Percentiles rank a stretch among this genome's conserved stretches.
phyloP scores from a whole-genome alignment of 495 filamentous ascomycete species.

The Thermothielavioides terrestris region DNA sequence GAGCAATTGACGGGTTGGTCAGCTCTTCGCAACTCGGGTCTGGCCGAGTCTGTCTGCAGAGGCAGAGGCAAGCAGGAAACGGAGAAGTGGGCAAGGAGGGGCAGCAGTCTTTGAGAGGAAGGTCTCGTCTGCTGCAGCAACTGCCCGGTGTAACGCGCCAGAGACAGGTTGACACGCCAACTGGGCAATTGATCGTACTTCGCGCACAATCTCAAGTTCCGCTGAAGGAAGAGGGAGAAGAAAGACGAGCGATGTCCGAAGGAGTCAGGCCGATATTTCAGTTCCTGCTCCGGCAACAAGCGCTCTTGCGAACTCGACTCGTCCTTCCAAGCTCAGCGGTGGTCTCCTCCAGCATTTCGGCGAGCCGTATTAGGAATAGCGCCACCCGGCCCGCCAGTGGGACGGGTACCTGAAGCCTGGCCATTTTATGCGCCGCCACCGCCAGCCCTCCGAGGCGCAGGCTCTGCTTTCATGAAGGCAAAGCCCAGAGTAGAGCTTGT shows the following conservation, averaged over 20 bases:
- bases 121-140: not conserved
- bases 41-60: not conserved
- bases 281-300: constrained; percentile 9
- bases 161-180: not conserved
- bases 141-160: not conserved
- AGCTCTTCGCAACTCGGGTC: not conserved
- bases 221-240: constrained; percentile 23
- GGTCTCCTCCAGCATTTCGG: constrained; percentile 20
- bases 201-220: not conserved
- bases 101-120: not conserved
- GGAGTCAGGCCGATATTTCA: constrained; percentile 49
- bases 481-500: not conserved
- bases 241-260: constrained; percentile 24
- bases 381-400: not conserved
- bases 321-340: constrained; percentile 25
- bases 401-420: not conserved
- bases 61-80: too few species aligned
- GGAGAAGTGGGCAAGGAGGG: not conserved
- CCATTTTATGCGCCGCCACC: constrained; percentile 4
- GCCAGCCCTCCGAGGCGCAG: not conserved
- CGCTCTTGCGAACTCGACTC: constrained; percentile 1
- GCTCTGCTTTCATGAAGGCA: not conserved
- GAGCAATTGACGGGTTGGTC: not conserved
- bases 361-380: constrained; percentile 27
- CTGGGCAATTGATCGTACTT: not conserved